These are phyloP conservation scores for Termitomyces sp. DNA, from an alignment of 768 basidiomycete species.

Conservation along the genomic window DNA sequence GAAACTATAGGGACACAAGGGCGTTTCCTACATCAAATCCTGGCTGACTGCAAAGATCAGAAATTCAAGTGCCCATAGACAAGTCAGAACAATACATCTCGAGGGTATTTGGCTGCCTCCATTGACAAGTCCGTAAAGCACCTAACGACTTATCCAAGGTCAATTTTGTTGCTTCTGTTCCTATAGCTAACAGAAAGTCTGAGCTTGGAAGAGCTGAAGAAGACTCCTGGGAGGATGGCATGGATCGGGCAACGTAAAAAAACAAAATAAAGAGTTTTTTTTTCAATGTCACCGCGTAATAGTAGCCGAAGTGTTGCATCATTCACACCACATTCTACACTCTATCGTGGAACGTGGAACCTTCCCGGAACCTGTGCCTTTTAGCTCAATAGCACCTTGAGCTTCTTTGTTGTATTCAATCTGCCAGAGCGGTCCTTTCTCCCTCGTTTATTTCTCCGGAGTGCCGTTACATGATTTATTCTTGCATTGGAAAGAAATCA, in stretches of 20 bases:
- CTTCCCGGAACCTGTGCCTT: neutral
- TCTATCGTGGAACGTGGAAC: neutral
- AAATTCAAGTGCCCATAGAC: no score
- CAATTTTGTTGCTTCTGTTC: neutral
- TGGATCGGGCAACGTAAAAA: no score
- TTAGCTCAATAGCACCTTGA: no score
- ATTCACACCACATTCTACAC: neutral
- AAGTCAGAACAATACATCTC: no score
- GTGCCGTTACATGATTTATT: neutral
- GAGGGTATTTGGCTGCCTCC: no score
- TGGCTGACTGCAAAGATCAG: no score
- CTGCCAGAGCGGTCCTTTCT: neutral
- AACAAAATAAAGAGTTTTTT: neutral
- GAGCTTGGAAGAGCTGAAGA: neutral
- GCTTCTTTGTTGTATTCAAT: neutral
- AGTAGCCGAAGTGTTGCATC: neutral
- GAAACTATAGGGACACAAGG: no score
- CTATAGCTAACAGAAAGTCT: no score
- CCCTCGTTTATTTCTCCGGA: neutral
- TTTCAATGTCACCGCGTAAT: neutral
- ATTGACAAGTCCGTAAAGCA: neutral
- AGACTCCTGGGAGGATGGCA: no score
- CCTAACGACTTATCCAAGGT: no score
- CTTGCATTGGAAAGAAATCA: constrained; percentile 33
- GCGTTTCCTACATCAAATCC: no score